Evolutionary conservation across 2,329 filamentous ascomycete genomes (phyloP).

Genomic region (Phaeoacremonium minimum): DNA sequence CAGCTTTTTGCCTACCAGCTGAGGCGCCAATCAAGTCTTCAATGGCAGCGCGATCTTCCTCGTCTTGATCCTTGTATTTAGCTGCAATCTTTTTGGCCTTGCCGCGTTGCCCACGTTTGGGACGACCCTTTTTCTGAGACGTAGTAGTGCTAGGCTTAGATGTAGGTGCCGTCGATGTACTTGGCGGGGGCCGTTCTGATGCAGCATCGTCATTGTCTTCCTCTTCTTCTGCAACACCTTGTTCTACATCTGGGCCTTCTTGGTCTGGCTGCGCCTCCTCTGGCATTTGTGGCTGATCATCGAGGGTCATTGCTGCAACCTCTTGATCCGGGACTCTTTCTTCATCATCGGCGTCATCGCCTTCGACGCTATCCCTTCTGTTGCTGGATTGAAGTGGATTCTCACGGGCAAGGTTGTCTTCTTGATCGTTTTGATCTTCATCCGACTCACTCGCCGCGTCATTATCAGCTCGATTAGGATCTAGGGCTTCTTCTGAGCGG

Average conservation of each 20-base stretch:
- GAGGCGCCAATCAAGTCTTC: constrained; percentile 81
- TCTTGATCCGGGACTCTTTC: constrained; percentile 10
- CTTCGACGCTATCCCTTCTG: too few species aligned
- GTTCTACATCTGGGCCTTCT: neutral
- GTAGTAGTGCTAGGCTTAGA: constrained; percentile 13
- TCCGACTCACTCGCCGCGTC: constrained; percentile 10
- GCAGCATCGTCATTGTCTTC: constrained; percentile 22
- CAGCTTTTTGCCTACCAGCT: constrained; percentile 61
- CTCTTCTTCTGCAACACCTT: constrained; percentile 18
- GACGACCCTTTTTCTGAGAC: constrained; percentile 39
- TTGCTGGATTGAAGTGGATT: constrained; percentile 10
- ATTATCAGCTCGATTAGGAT: constrained; percentile 12
- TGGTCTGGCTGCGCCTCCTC: too few species aligned
- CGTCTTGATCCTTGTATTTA: constrained; percentile 93
- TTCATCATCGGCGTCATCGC: constrained; percentile 3
- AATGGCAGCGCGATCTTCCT: constrained; percentile 82
- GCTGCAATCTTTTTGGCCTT: constrained; percentile 84
- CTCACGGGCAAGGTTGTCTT: constrained; percentile 19
- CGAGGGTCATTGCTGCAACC: neutral
- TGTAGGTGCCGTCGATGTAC: constrained; percentile 17
- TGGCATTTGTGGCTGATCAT: too few species aligned
- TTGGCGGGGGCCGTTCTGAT: constrained; percentile 21
- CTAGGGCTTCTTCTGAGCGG: constrained; percentile 1
- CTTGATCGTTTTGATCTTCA: constrained; percentile 24
- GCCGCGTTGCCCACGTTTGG: constrained; percentile 70